Evolutionary conservation across 2,329 filamentous ascomycete genomes (phyloP), one percentile per base, ranked within the genome.

Genomic region (Cladosporium phlei): DNA sequence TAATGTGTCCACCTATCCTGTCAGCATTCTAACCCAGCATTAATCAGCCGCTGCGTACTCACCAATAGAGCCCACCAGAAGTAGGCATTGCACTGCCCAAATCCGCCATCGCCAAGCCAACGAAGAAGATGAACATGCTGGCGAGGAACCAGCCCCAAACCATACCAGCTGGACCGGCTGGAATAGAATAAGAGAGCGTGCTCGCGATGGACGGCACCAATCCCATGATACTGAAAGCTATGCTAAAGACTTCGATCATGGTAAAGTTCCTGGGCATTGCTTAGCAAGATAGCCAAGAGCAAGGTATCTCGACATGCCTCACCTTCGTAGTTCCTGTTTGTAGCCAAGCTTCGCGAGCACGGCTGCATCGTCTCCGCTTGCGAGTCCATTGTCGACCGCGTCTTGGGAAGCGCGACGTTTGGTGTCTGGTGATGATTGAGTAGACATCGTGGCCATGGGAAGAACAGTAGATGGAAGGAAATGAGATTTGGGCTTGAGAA

Each of bases 81-180:
- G 78, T 81, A 2, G 78, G 78, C 74, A 82, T 79, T 2, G 64
- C 62, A 25, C 46, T 57, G 7, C 59, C 62, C 10, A 66, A 43
- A 50, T 69, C 62, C 52, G 73, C 73, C 73, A 82, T 79, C 17
- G 79, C 77, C 33, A 82, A 65, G 2, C 77, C 77, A 42, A 82
- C 77, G 7, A 47, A 40, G 29, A 47, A 47, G 24, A 79, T 60
- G 51, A 82, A 77, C 50, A 81, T 80, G 53, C 73, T 76, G 9
- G 78, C 77, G n/a, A 74, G 60, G 50, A 82, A 75, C 78, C 78
- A 82, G 20, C 71, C 69, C 70, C 79, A 82, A 45, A 82, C 76
- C 71, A 82, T 78, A 3, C 78, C 79, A 3, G 72, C 77, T 1
- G 78, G 78, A 0, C 79, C 79, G 5, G 77, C 74, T 2, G 79